Percentiles rank a stretch among this genome's conserved stretches.
phyloP scores from a whole-genome alignment of 805 yeast genomes.

The Saccharomycopsis capsularis region DNA sequence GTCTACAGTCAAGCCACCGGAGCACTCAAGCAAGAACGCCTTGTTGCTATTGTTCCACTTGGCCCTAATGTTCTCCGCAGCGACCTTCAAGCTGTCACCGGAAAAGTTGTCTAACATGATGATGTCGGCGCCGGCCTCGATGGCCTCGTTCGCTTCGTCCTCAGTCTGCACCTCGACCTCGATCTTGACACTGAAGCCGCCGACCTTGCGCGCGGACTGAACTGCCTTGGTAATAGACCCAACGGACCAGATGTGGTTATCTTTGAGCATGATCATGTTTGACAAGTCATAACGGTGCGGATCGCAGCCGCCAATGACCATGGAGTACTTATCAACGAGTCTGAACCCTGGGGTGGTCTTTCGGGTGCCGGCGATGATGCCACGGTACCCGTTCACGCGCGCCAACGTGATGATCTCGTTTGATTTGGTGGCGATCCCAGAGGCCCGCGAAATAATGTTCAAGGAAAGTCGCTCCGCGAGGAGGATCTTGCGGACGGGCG shows the following conservation, averaged over 20 bases:
- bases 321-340: constrained; percentile 81
- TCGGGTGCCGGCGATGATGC: constrained; percentile 91
- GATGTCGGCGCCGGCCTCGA: constrained; percentile 90
- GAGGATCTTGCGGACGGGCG: constrained; percentile 72
- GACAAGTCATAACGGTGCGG: constrained; percentile 87
- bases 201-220: constrained; percentile 62
- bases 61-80: constrained; percentile 55
- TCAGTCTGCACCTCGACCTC: constrained; percentile 90
- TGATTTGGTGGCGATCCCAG: constrained; percentile 84
- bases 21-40: constrained; percentile 72
- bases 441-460: constrained; percentile 71
- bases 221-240: constrained; percentile 90
- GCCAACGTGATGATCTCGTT: constrained; percentile 52
- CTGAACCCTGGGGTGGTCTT: constrained; percentile 97
- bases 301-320: constrained; percentile 94
- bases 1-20: constrained; percentile 77
- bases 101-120: constrained; percentile 89
- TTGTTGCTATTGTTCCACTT: constrained; percentile 41
- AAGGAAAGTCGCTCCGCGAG: constrained; percentile 83
- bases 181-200: constrained; percentile 84
- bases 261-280: constrained; percentile 94
- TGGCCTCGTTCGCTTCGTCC: constrained; percentile 86
- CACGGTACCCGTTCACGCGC: constrained; percentile 59
- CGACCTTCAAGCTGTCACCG: constrained; percentile 55
- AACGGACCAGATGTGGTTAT: constrained; percentile 87